Evolutionary conservation across 495 filamentous ascomycete species (phyloP), one percentile per base, ranked within the genome.

Genomic region (Corynascus novoguineensis): DNA sequence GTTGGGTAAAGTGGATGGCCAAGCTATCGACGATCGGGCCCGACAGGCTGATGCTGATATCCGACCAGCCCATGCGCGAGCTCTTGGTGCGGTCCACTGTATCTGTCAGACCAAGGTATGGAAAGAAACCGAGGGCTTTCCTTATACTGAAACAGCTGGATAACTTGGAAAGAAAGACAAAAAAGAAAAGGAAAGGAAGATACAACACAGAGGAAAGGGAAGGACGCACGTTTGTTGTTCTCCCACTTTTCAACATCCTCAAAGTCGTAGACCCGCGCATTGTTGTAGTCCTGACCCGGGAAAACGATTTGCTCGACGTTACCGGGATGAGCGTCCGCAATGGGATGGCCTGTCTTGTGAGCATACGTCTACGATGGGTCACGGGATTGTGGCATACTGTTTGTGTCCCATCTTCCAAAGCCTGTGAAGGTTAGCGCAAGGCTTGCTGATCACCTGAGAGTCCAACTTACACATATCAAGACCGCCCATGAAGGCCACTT

Each of bases 211-310:
- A 12, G 34, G 21, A 4, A 11, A 4, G n/a, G 8, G 12, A 28
- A 7, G 14, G 35, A 59, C 73, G 57, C 41, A 76, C 76, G 79
- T 64, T 95, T 87, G 66, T 97, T 97, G 38, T 90, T 79, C 42
- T 95, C 80, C 81, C 85, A 95, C 53, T 95, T 80, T 3, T 80
- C 68, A 11, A 96, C 91, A 65, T 92, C 86, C 48, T 88, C 78
- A 69, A 97, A 97, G 64, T 97, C 92, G 64, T 85, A 85, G 19
- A 92, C 80, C 38, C 90, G 70, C 29, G 90, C 90, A 66, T 97
- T 96, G 72, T 97, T 97, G 71, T 87, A 97, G 65, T 97, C 92
- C 60, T 97, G 92, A 6, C 92, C 92, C 0, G 89, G 87, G 71
- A 95, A 96, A 0, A 97, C 72, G 32, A 85, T 88, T 25, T 78